A percentile compares a stretch with the other conserved stretches of the same genome.
Evolutionary conservation across 495 filamentous ascomycete species (phyloP).

Genomic region (Astrocystis sublimbata): DNA sequence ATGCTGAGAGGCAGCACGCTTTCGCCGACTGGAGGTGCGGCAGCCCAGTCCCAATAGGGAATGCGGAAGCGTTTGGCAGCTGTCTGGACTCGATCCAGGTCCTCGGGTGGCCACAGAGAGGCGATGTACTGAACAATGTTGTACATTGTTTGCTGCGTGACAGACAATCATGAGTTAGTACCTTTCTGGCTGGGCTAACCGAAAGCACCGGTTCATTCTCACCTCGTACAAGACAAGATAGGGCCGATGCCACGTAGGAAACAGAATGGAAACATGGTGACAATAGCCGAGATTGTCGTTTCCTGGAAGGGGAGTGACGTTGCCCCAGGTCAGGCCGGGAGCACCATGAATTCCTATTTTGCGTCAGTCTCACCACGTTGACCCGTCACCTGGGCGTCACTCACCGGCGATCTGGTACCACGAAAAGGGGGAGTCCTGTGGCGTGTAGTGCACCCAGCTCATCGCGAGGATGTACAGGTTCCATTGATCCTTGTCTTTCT

Average conservation of each 20-base stretch:
- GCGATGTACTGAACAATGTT: conserved; percentile 53
- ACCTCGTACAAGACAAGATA: conserved; percentile 71
- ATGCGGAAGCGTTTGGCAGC: conserved; percentile 60
- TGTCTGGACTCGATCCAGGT: conserved; percentile 45
- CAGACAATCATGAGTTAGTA: not conserved
- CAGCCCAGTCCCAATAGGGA: conserved; percentile 72
- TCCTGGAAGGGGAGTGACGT: conserved; percentile 50
- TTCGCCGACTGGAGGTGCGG: conserved; percentile 46
- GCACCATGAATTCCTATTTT: conserved; percentile 63
- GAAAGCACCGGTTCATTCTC: conserved; percentile 14
- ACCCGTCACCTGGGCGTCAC: conserved; percentile 17
- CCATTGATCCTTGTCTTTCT: conserved; percentile 58
- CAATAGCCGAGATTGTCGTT: conserved; percentile 61
- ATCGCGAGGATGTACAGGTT: conserved; percentile 60
- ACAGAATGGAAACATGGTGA: conserved; percentile 63
- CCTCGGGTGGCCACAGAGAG: conserved; percentile 50
- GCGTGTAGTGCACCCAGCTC: conserved; percentile 53
- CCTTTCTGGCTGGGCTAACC: not conserved
- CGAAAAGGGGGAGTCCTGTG: conserved; percentile 54
- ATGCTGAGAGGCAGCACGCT: conserved; percentile 53
- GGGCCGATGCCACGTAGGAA: conserved; percentile 71
- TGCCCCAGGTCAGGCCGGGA: conserved; percentile 58
- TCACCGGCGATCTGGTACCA: conserved; percentile 63
- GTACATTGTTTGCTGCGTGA: conserved; percentile 61
- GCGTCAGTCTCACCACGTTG: conserved; percentile 20